Evolutionary conservation across 225 moss, liverwort and hornwort genomes (phyloP).

Genomic region (Neckera pumila): DNA sequence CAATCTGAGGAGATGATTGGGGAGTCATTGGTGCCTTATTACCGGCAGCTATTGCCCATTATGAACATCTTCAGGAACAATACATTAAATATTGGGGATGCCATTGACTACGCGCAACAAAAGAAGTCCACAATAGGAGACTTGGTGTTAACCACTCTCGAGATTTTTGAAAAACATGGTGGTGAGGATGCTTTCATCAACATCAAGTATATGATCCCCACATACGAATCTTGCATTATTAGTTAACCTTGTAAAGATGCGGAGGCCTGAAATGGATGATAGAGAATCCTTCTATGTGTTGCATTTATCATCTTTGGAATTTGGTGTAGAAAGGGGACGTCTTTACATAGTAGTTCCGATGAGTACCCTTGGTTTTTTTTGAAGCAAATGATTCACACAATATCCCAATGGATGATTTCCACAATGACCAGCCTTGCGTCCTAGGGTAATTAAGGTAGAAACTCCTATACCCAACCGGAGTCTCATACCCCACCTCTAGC

Average conservation of each 20-base stretch:
- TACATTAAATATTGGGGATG: constrained; percentile 66
- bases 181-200: constrained; percentile 92
- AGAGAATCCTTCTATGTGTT: neutral
- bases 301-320: neutral
- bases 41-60: constrained; percentile 67
- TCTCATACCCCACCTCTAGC: no score
- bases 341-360: neutral
- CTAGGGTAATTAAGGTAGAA: neutral
- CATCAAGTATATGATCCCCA: constrained; percentile 93
- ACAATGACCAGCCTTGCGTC: rapidly evolving
- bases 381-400: rapidly evolving
- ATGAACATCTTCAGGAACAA: constrained; percentile 75
- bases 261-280: rapidly evolving
- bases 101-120: constrained; percentile 76
- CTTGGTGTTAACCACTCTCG: constrained; percentile 49
- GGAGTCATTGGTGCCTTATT: constrained; percentile 74
- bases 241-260: neutral
- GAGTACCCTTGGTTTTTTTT: neutral
- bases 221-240: constrained; percentile 58
- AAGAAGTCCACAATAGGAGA: constrained; percentile 60
- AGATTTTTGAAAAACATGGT: constrained; percentile 69
- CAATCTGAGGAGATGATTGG: constrained; percentile 68
- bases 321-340: no score
- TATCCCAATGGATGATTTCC: neutral
- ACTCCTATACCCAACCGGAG: no score